These are phyloP conservation scores for Metschnikowia lochheadii DNA, from an alignment of 805 yeast genomes.

Conservation along the genomic window DNA sequence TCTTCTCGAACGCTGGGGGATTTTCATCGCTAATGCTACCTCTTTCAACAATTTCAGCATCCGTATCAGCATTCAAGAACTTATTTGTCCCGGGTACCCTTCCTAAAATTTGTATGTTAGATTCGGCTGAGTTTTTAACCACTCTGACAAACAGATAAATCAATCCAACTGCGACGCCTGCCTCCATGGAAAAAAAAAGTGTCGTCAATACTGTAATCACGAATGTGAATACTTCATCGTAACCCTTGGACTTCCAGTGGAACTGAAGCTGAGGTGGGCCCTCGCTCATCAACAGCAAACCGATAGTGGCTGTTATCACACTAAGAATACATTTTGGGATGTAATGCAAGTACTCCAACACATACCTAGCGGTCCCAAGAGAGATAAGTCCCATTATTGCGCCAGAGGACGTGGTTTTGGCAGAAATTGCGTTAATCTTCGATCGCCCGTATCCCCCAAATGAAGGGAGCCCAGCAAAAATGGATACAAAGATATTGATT, in stretches of 20 bases:
- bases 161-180: constrained; percentile 86
- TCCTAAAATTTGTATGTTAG: constrained; percentile 80
- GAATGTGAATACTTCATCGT: constrained; percentile 69
- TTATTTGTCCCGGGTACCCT: constrained; percentile 42
- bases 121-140: constrained; percentile 71
- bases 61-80: constrained; percentile 40
- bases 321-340: constrained; percentile 79
- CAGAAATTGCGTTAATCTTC: constrained; percentile 80
- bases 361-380: constrained; percentile 54
- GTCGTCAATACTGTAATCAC: constrained; percentile 61
- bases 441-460: constrained; percentile 97
- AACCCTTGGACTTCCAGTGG: constrained; percentile 71
- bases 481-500: constrained; percentile 60
- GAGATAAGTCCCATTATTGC: constrained; percentile 76
- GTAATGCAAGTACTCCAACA: constrained; percentile 61
- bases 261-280: constrained; percentile 53
- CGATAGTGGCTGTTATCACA: constrained; percentile 76
- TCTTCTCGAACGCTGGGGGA: constrained; percentile 3
- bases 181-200: constrained; percentile 70
- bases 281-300: constrained; percentile 62
- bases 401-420: constrained; percentile 80
- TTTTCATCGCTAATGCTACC: neutral
- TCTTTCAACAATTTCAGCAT: constrained; percentile 5
- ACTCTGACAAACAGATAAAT: constrained; percentile 76
- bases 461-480: constrained; percentile 75